These are phyloP conservation scores for Exophiala spinifera DNA, from an alignment of 2,329 filamentous ascomycete genomes.

Conservation along the genomic window DNA sequence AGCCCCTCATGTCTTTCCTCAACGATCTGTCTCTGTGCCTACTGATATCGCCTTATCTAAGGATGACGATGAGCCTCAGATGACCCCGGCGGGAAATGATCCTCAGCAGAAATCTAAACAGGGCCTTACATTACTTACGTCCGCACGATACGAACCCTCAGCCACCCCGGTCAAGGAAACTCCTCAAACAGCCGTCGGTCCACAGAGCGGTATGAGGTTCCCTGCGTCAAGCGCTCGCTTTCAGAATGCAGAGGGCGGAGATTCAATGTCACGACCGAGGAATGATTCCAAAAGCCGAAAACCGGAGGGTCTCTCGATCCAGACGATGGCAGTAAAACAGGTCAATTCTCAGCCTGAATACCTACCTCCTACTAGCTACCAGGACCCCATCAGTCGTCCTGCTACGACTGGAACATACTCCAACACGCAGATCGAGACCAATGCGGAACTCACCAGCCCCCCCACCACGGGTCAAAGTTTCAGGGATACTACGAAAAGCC, in stretches of 20 bases:
- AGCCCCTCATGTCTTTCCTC: constrained; percentile 35
- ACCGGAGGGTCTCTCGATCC: constrained; percentile 69
- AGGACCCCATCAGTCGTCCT: constrained; percentile 29
- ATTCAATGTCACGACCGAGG: constrained; percentile 58
- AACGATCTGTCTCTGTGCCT: constrained; percentile 36
- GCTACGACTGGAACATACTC: constrained; percentile 30
- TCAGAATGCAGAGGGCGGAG: constrained; percentile 34
- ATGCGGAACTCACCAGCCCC: constrained; percentile 30
- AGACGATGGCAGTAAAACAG: constrained; percentile 53
- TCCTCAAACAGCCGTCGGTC: constrained; percentile 61
- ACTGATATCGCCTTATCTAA: constrained; percentile 14
- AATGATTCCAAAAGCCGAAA: constrained; percentile 71
- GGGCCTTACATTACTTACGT: constrained; percentile 41
- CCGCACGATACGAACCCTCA: constrained; percentile 45
- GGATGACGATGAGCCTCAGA: constrained; percentile 17
- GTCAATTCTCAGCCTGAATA: constrained; percentile 49
- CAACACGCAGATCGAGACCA: constrained; percentile 34
- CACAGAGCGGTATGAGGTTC: constrained; percentile 63
- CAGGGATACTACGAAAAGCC: constrained; percentile 46
- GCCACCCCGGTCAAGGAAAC: constrained; percentile 41
- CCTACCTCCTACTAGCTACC: constrained; percentile 35
- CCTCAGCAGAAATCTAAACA: constrained; percentile 36
- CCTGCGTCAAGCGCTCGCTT: constrained; percentile 8
- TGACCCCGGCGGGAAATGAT: constrained; percentile 38
- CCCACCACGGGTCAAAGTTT: constrained; percentile 46